Conservation (phyloP, 108 stramenopile species). For the Skeletonema menzelii region DNA sequence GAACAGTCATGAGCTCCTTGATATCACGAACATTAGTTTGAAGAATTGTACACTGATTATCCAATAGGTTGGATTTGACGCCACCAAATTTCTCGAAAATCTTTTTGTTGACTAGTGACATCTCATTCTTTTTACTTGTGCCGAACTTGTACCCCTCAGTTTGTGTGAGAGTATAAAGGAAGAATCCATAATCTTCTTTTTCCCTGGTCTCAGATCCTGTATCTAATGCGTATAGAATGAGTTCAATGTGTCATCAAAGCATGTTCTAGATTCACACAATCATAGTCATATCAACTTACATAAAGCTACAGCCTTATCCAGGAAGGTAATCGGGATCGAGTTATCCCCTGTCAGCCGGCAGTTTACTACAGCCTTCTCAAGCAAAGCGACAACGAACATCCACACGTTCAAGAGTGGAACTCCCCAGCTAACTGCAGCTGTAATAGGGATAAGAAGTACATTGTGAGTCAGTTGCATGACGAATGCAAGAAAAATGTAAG, state of each 20-base stretch:
- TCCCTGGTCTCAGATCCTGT: constrained; percentile 19
- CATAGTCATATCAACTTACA: no score
- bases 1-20: constrained; percentile 15
- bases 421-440: constrained; percentile 28
- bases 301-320: constrained; percentile 22
- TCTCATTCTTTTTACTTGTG: constrained; percentile 8
- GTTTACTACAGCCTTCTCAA: constrained; percentile 6
- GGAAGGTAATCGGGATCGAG: neutral
- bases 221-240: no score
- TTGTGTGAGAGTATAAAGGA: constrained; percentile 9
- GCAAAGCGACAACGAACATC: constrained; percentile 9
- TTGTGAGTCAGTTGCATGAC: neutral
- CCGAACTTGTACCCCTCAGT: constrained; percentile 15
- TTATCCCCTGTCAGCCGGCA: constrained; percentile 7
- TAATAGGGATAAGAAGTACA: neutral
- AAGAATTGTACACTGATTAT: neutral
- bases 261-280: no score
- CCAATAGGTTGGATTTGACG: neutral
- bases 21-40: neutral
- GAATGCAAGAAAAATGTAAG: neutral
- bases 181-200: neutral
- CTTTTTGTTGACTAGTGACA: constrained; percentile 13
- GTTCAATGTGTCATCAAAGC: no score
- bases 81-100: constrained; percentile 1
- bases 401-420: constrained; percentile 5